Evolutionary conservation across 495 filamentous ascomycete species (phyloP), one percentile per base, ranked within the genome.

Genomic region (Penicillium chermesinum): DNA sequence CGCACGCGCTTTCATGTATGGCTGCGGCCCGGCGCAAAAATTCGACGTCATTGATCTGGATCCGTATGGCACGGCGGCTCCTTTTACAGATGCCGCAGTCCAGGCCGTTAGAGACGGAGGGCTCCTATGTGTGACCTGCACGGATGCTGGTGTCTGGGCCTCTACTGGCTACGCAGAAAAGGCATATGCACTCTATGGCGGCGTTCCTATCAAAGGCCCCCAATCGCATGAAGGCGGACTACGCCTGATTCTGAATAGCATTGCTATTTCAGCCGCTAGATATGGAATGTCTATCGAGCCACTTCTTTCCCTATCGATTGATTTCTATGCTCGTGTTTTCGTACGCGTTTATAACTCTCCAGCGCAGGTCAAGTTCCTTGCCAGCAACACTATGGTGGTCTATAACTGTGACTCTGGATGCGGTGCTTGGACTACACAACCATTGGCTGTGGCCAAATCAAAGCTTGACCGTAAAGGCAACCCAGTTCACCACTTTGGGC

Each of bases 1-100:
- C 71, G 93, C 93, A 4, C 74, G 87, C 12, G 79, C 80, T n/a
- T 88, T 91, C 58, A 96, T 99, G 94, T 94, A 96, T 59, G 70
- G 67, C 12, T 59, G 79, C n/a, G 65, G 67, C 13, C 27, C 57
- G 12, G 32, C 45, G 7, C 50, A 62, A 21, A 72, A 67, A 41
- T 97, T 95, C 67, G 83, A 97, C 57, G 89, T 96, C 25, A 94
- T 99, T 49, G 93, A 99, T 61, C 78, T 99, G 15, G 93, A 99
- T 63, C 93, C 93, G 0, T 99, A 97, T 59, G 93, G 93, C 14
- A 89, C 87, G 1, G 93, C 94, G 0, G 85, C 83, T 19, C 86
- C 90, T 1, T 97, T 97, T 67, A 66, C 97, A 12, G 93, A 99
- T 59, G 84, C 87, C 3, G 89, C 94, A 2, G 75, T 97, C 1